Base-by-base conservation (phyloP, 441 rosid genomes). In the Corymbia calophylla region DNA sequence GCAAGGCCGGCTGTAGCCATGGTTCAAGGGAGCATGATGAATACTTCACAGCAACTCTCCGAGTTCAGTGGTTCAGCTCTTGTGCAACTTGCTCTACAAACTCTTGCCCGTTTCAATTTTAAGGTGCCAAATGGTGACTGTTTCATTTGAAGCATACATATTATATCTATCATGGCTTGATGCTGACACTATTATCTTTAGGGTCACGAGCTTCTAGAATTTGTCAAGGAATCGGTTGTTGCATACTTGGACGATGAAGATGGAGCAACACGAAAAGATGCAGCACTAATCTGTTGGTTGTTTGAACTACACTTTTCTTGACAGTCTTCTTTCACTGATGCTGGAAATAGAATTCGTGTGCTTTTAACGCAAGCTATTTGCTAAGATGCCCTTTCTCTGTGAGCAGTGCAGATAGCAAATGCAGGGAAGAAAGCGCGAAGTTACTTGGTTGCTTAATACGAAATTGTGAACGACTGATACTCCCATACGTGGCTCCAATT, bases 371-470 rank as follows among this genome's bases (percentile, higher is more conserved):
- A 86, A 55, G 87, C 87, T 86, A 54, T 86, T 17, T 51, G 44
- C 87, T 86, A 86, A 73, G 49, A 54, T 54, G 47, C 90, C 89
- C 68, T 92, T 93, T 87, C 92, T 90, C 90, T 92, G 94, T 94
- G 92, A 95, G 97, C 99, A 98, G 99, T 95, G 99, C 98, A 90
- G 99, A 97, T 94, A 98, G 94, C 94, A 98, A 98, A 93, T 96
- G 99, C 95, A 94, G 96, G 92, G 99, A 98, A 95, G 99, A 98
- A 94, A 98, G 99, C 90, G 98, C 99, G 2, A 97, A 97, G 94
- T 95, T 98, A 92, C 95, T 98, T 60, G 99, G 99, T 91, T 97
- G 99, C 92, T 96, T 98, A 91, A 98, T 98, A 89, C 98, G 99
- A 90, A 98, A 95, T 89, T 98, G 99, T 93, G 99, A 98, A 93